Evolutionary conservation across 768 basidiomycete genomes (phyloP), one percentile per base, ranked within the genome.

Genomic region (Hypsizygus marmoreus): DNA sequence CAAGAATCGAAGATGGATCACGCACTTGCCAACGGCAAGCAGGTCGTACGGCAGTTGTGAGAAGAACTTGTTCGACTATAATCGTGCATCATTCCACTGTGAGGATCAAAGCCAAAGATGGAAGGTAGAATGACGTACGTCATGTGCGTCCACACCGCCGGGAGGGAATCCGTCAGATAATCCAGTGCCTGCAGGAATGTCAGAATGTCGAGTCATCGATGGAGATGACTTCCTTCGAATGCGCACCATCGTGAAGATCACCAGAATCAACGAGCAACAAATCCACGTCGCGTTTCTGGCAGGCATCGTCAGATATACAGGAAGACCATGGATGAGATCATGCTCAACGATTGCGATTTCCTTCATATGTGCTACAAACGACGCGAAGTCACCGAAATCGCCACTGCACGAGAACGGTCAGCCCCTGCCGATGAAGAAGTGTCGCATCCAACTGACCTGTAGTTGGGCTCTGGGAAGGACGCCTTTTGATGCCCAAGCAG

Each of bases 281-380:
- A 63, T 95, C 93, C 19, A 90, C 88, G 28, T 86, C 84, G 44
- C 81, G 82, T 51, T 81, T 64, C 74, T 84, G 45, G 9, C 17
- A 23, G 17, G 6, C 4, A 2, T 17, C 8, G 14, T 47, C 9
- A 37, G 40, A 14, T 20, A 24, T 12, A 25, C 16, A 17, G 32
- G 3, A 4, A 4, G 12, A 32, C 31, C 23, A 23, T 13, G n/a
- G 45, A 43, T 35, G 49, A 38, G 35, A n/a, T 16, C n/a, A 17
- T 12, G 14, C 43, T 19, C n/a, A 50, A 83, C 84, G 36, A 75
- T 41, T 3, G 93, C 91, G 32, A 86, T 71, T 26, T 76, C 58
- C 67, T 92, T 89, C 85, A 95, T 86, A 48, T 89, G 88, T 2
- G 78, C 55, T 11, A 91, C 85, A 53, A 95, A 97, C n/a, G 87